Conservation (phyloP, 495 filamentous ascomycete species). For the Halenospora varia region DNA sequence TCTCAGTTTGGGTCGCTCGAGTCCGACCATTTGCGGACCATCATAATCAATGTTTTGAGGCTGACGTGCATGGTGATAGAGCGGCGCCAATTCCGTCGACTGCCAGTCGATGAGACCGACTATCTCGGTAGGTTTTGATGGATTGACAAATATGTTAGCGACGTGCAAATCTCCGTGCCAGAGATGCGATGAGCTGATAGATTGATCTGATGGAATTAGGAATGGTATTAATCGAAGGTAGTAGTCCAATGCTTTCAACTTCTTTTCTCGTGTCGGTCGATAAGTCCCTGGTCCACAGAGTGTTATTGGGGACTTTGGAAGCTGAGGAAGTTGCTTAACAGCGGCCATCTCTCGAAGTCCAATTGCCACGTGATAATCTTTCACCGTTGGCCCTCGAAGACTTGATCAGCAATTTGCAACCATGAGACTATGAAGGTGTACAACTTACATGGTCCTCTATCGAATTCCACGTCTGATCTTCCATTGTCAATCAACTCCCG, state of each 20-base stretch:
- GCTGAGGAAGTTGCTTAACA: constrained; percentile 22
- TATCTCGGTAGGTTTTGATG: constrained; percentile 26
- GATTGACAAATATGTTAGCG: constrained; percentile 36
- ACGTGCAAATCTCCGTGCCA: constrained; percentile 37
- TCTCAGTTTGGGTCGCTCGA: not conserved
- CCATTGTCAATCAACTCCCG: constrained; percentile 28
- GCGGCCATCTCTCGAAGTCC: constrained; percentile 28
- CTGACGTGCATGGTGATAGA: constrained; percentile 27
- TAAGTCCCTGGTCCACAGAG: constrained; percentile 32
- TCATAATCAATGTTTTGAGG: constrained; percentile 29
- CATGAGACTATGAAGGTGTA: not conserved
- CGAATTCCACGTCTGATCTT: constrained; percentile 9
- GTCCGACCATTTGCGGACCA: not conserved
- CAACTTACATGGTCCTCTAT: constrained; percentile 10
- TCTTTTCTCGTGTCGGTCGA: constrained; percentile 24
- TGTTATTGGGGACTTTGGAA: constrained; percentile 26
- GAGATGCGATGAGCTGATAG: constrained; percentile 26
- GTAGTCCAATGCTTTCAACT: constrained; percentile 25
- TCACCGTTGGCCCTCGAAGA: constrained; percentile 5
- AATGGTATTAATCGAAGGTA: constrained; percentile 28
- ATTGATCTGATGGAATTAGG: constrained; percentile 25
- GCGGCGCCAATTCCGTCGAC: constrained; percentile 26
- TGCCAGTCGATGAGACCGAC: constrained; percentile 36
- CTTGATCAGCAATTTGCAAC: no score
- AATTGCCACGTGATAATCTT: constrained; percentile 27